These are phyloP conservation scores for Talaromyces liani DNA, from an alignment of 495 filamentous ascomycete genomes.

Conservation along the genomic window DNA sequence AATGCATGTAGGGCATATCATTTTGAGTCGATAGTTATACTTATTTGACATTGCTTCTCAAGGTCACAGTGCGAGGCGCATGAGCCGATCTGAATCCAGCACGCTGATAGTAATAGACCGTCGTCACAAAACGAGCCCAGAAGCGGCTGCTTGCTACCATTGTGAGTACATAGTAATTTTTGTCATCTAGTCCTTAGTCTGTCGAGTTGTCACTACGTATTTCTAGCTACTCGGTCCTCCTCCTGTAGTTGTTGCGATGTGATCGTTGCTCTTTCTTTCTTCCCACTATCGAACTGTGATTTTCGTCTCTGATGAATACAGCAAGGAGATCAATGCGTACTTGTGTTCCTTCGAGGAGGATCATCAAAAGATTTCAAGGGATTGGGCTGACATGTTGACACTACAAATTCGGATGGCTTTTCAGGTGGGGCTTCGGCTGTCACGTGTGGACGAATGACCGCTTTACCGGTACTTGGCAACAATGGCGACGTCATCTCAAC, in stretches of 20 bases:
- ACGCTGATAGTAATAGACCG: neutral
- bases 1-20: neutral
- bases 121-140: neutral
- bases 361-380: no score
- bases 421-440: neutral
- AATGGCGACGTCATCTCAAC: neutral
- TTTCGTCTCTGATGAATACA: no score
- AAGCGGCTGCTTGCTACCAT: neutral
- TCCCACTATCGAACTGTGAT: no score
- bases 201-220: no score
- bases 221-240: no score
- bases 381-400: neutral
- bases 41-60: neutral
- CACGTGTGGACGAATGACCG: neutral
- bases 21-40: neutral
- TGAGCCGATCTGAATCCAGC: neutral
- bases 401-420: neutral
- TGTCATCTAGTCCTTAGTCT: no score
- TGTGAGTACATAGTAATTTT: neutral
- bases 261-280: no score
- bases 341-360: no score
- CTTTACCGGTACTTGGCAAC: neutral
- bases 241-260: no score
- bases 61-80: neutral
- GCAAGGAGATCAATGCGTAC: no score